A percentile compares a stretch with the other conserved stretches of the same genome.
Evolutionary conservation across 140 eudicot species (phyloP).

Genomic region (Oenanthe javanica): DNA sequence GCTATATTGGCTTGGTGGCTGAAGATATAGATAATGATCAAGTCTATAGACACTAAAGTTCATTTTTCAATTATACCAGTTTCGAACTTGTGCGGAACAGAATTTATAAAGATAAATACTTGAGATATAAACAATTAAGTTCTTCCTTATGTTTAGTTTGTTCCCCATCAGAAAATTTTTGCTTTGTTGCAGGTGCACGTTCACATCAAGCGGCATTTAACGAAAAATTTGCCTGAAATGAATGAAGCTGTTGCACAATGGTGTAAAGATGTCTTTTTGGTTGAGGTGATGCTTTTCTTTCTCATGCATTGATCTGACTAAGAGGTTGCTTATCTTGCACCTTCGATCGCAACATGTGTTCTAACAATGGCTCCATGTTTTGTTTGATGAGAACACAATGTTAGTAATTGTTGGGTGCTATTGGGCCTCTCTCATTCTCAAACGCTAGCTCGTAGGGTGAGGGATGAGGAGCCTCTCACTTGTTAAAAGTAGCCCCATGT

Average conservation of each 20-base stretch:
- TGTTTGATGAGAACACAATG: background rate
- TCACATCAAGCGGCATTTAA: slow-evolving; percentile 55
- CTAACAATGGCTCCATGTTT: background rate
- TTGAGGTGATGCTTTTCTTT: slow-evolving; percentile 44
- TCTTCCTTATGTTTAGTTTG: too few relatives aligned
- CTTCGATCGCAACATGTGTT: background rate
- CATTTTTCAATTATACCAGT: background rate
- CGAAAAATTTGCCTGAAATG: slow-evolving; percentile 80
- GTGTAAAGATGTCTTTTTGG: slow-evolving; percentile 73
- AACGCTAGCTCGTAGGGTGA: background rate
- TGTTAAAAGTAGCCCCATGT: background rate
- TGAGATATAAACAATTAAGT: too few relatives aligned
- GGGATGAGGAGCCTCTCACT: background rate
- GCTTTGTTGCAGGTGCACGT: slow-evolving; percentile 55
- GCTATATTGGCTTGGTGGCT: background rate
- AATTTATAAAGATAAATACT: too few relatives aligned
- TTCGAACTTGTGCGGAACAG: background rate
- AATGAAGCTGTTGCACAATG: slow-evolving; percentile 83
- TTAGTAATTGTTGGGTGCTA: background rate
- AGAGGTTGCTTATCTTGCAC: background rate
- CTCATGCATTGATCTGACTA: background rate
- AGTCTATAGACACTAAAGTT: background rate
- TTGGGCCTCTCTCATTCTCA: background rate
- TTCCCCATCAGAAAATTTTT: background rate
- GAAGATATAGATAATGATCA: background rate